Conservation (phyloP, 2,329 filamentous ascomycete genomes). For the Bertia moriformis region DNA sequence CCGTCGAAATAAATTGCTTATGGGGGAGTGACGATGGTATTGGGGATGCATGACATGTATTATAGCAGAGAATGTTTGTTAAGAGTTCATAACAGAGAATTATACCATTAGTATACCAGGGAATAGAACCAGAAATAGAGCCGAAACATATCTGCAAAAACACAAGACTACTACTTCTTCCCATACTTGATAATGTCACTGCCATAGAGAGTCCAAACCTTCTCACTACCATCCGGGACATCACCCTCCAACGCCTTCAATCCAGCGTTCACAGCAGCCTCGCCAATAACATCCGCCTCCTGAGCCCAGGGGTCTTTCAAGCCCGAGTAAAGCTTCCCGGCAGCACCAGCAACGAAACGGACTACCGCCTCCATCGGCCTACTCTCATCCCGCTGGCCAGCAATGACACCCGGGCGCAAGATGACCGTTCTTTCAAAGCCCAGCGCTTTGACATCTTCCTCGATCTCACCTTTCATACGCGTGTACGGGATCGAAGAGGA, state of each 20-base stretch:
- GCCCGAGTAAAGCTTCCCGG: slow-evolving; percentile 28
- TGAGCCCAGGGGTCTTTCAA: slow-evolving; percentile 52
- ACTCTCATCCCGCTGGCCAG: slow-evolving; percentile 37
- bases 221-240: slow-evolving; percentile 15
- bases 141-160: too few species aligned
- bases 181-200: slow-evolving; percentile 29
- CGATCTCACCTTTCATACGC: slow-evolving; percentile 54
- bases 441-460: slow-evolving; percentile 42
- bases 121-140: too few species aligned
- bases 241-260: slow-evolving; percentile 25
- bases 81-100: neutral
- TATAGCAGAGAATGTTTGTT: neutral
- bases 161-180: neutral
- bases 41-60: too few species aligned
- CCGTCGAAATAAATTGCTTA: neutral
- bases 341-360: slow-evolving; percentile 30
- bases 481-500: slow-evolving; percentile 32
- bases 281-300: slow-evolving; percentile 44
- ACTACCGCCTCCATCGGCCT: slow-evolving; percentile 34
- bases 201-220: slow-evolving; percentile 30
- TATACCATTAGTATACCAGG: slow-evolving; percentile 1
- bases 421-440: slow-evolving; percentile 49
- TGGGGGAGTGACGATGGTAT: too few species aligned
- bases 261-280: slow-evolving; percentile 32
- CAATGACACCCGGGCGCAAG: slow-evolving; percentile 43